phyloP scores from a whole-genome alignment of 78 protist genomes.

The Dictyostelium brefeldianum region DNA sequence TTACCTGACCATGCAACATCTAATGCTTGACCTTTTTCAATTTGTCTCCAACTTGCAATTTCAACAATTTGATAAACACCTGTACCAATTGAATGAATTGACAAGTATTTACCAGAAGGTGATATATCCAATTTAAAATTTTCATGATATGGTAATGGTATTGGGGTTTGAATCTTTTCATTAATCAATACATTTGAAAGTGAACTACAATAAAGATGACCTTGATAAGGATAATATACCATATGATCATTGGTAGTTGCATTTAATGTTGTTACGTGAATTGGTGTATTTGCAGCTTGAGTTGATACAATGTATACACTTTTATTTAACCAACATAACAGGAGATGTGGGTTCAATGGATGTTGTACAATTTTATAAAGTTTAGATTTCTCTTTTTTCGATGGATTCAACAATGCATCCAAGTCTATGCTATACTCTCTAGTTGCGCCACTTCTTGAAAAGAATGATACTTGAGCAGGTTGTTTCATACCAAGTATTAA shows the following conservation, averaged over 20 bases:
- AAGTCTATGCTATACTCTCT: slow-evolving; percentile 34
- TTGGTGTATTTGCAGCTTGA: slow-evolving; percentile 11
- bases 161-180: slow-evolving; percentile 16
- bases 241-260: not conserved
- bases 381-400: slow-evolving; percentile 61
- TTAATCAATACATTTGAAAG: not conserved
- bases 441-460: not conserved
- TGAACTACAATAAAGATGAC: slow-evolving; percentile 8
- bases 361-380: slow-evolving; percentile 63
- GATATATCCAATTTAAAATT: slow-evolving; percentile 3
- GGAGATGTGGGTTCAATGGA: slow-evolving; percentile 43
- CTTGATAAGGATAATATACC: slow-evolving; percentile 45
- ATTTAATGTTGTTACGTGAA: slow-evolving; percentile 9
- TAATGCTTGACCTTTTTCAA: slow-evolving; percentile 54
- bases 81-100: not conserved
- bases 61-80: slow-evolving; percentile 42
- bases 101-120: slow-evolving; percentile 34
- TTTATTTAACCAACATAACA: slow-evolving; percentile 58
- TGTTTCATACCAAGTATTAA: slow-evolving; percentile 38
- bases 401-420: slow-evolving; percentile 36
- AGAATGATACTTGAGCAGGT: slow-evolving; percentile 42
- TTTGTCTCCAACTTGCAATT: slow-evolving; percentile 25
- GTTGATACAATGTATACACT: slow-evolving; percentile 39
- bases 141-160: slow-evolving; percentile 29
- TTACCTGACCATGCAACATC: slow-evolving; percentile 62